Percentiles rank a stretch among this genome's conserved stretches.
Evolutionary conservation across 2,329 filamentous ascomycete species (phyloP).

Genomic region (Knufia petricola): DNA sequence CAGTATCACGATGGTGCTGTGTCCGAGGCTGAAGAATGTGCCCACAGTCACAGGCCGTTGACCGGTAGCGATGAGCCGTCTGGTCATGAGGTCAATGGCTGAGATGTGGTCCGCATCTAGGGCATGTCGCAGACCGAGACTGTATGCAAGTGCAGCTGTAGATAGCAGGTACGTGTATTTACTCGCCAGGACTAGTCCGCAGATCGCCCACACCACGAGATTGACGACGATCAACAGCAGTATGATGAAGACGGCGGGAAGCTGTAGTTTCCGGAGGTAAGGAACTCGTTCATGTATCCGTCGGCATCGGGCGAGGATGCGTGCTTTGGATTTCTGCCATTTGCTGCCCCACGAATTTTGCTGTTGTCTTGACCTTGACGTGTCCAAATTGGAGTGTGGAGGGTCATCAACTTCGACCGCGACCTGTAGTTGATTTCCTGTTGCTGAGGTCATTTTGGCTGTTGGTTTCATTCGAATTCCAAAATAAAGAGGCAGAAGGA

Average conservation of each 20-base stretch:
- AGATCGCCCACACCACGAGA: slow-evolving; percentile 48
- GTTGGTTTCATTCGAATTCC: too few relatives aligned
- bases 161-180: slow-evolving; percentile 49
- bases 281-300: slow-evolving; percentile 41
- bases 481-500: too few relatives aligned
- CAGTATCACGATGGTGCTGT: slow-evolving; percentile 84
- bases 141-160: slow-evolving; percentile 76
- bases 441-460: too few relatives aligned
- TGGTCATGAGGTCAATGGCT: slow-evolving; percentile 91
- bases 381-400: neutral
- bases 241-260: slow-evolving; percentile 49
- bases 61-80: slow-evolving; percentile 74
- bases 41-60: slow-evolving; percentile 85
- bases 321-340: neutral
- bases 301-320: neutral
- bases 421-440: too few relatives aligned
- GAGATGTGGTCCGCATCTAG: slow-evolving; percentile 91
- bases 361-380: neutral
- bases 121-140: slow-evolving; percentile 80
- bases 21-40: slow-evolving; percentile 87
- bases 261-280: slow-evolving; percentile 46
- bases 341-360: too few relatives aligned
- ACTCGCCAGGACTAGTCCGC: slow-evolving; percentile 39
- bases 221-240: slow-evolving; percentile 45
- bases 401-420: too few relatives aligned